These are phyloP conservation scores for Daedalea quercina DNA, from an alignment of 768 basidiomycete genomes.

Conservation along the genomic window DNA sequence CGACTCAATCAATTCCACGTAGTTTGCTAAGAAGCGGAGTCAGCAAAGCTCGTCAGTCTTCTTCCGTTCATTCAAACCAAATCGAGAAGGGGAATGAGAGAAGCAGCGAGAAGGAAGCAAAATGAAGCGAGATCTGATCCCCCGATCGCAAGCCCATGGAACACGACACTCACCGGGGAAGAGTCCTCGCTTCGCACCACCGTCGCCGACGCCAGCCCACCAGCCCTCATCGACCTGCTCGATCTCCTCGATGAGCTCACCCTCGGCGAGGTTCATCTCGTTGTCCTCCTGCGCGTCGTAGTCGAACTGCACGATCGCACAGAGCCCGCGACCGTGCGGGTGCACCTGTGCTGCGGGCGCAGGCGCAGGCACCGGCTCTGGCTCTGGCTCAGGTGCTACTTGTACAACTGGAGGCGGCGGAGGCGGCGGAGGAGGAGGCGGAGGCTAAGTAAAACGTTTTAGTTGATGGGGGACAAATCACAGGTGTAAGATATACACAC, in stretches of 20 bases:
- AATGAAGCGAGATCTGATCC: neutral
- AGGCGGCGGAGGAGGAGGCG: slow-evolving; percentile 41
- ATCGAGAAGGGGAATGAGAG: too few relatives aligned
- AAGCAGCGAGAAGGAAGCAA: neutral
- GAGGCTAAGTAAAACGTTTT: slow-evolving; percentile 19
- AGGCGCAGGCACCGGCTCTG: slow-evolving; percentile 34
- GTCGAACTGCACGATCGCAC: slow-evolving; percentile 73
- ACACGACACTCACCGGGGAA: slow-evolving; percentile 62
- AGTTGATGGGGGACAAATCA: neutral
- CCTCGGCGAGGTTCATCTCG: slow-evolving; percentile 75
- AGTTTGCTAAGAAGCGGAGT: slow-evolving; percentile 52
- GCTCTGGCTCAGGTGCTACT: slow-evolving; percentile 30
- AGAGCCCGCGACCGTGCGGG: slow-evolving; percentile 38
- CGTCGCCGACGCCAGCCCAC: slow-evolving; percentile 77
- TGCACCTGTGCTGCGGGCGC: slow-evolving; percentile 36
- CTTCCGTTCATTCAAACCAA: neutral
- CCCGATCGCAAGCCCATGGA: neutral
- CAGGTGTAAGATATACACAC: slow-evolving; percentile 10
- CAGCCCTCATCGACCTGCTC: slow-evolving; percentile 86
- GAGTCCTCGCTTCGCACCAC: slow-evolving; percentile 63
- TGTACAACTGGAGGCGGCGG: slow-evolving; percentile 29
- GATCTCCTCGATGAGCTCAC: slow-evolving; percentile 75
- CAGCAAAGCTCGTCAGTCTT: neutral
- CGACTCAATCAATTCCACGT: slow-evolving; percentile 69
- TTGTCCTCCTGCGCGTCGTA: slow-evolving; percentile 86